These are phyloP conservation scores for Asterophora lycoperdoides DNA, from an alignment of 768 basidiomycete genomes.

Conservation along the genomic window DNA sequence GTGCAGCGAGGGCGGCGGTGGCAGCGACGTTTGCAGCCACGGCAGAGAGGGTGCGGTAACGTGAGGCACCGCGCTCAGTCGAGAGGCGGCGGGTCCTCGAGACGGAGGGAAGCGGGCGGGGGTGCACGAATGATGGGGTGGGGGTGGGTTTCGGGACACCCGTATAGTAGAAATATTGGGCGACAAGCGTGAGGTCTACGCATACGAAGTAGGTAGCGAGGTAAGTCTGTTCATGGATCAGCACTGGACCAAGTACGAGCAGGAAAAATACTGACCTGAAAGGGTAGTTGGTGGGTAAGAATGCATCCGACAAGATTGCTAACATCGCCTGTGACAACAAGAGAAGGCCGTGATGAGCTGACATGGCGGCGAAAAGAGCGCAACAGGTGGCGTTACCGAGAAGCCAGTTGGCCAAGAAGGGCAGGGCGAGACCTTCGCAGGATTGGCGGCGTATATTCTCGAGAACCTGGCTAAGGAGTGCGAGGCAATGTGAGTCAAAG, in stretches of 20 bases:
- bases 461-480: slow-evolving; percentile 67
- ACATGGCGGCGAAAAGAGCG: slow-evolving; percentile 2
- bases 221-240: slow-evolving; percentile 55
- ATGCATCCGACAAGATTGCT: slow-evolving; percentile 92
- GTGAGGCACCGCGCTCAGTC: slow-evolving; percentile 48
- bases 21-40: slow-evolving; percentile 72
- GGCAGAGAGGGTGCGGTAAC: slow-evolving; percentile 64
- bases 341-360: neutral
- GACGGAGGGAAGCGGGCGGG: slow-evolving; percentile 42
- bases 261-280: slow-evolving; percentile 61
- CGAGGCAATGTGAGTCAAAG: neutral
- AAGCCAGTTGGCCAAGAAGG: slow-evolving; percentile 92
- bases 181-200: slow-evolving; percentile 71
- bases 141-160: slow-evolving; percentile 28
- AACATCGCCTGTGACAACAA: slow-evolving; percentile 64
- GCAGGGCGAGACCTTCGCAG: slow-evolving; percentile 87
- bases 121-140: slow-evolving; percentile 24
- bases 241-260: slow-evolving; percentile 4
- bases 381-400: slow-evolving; percentile 51
- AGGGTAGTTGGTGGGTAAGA: slow-evolving; percentile 89
- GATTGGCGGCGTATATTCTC: slow-evolving; percentile 74
- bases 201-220: slow-evolving; percentile 89
- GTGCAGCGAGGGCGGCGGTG: slow-evolving; percentile 65
- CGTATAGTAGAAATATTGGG: slow-evolving; percentile 80
- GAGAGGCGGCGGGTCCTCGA: slow-evolving; percentile 42